Base-by-base conservation (phyloP, 148 eudicot genomes). In the Fagopyrum tataricum region DNA sequence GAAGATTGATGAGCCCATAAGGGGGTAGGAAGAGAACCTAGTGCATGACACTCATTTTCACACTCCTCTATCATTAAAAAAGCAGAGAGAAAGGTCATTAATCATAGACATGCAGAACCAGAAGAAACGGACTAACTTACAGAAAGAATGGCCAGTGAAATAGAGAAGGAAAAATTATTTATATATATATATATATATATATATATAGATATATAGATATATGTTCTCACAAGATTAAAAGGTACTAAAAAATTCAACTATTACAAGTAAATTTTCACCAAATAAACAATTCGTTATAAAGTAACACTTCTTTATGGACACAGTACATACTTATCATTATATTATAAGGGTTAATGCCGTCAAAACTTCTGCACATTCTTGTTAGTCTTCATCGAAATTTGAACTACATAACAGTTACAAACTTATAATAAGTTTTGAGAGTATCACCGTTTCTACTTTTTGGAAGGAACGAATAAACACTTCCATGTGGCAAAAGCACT, bases 11-110 rank as follows among this genome's bases (percentile, higher is more conserved):
- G 43, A 64, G 69, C 13, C 67, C 69, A 64, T 15, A 39, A 39
- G 15, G 8, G 15, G 20, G 18, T 31, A 62, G 39, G 18, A 64
- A 62, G 39, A 39, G 18, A 64, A 61, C 67, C 6, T 31, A 37
- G 18, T 64, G 43, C 43, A 31, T 64, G 40, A 23, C 4, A 39
- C 12, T 37, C 66, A 10, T 24, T 59, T 4, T 24, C 13, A 0
- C 8, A 6, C 62, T 52, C 21, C 56, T 55, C 62, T 20, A 1
- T 51, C 56, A 14, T 58, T 69, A 75, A 72, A 70, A 71, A 76
- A 76, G 42, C 26, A 44, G 20, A 67, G 46, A 76, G 21, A 1
- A 31, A 79, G 71, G 17, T 42, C 43, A 15, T 9, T 46, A 44
- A 31, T 21, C 37, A 56, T 26, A 21, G 4, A 56, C 21, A 69